Evolutionary conservation across 805 yeast species (phyloP).

Genomic region (Cyberlindnera petersonii): DNA sequence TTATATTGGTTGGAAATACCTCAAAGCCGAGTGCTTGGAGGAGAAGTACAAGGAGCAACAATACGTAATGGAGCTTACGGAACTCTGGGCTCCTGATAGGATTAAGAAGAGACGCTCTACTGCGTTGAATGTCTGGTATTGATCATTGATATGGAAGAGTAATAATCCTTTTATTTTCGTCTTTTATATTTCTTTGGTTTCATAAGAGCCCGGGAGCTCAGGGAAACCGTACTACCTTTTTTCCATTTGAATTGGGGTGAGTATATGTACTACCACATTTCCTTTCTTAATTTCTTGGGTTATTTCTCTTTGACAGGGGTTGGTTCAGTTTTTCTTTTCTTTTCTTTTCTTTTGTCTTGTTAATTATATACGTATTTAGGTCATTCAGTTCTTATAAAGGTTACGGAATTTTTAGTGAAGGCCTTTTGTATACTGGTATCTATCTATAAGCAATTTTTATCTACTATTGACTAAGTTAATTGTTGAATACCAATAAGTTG

Average conservation of each 20-base stretch:
- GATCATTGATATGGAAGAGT: not conserved
- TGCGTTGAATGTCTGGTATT: conserved; percentile 8
- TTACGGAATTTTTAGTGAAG: no score
- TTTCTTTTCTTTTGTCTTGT: not conserved
- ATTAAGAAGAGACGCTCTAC: conserved; percentile 7
- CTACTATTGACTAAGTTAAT: not conserved
- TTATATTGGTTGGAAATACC: conserved; percentile 62
- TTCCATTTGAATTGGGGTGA: not conserved
- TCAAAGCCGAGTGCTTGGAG: conserved; percentile 39
- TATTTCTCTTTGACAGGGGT: no score
- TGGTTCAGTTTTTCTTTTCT: not conserved
- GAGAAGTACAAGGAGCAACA: conserved; percentile 61
- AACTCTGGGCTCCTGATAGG: not conserved
- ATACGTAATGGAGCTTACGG: conserved; percentile 40
- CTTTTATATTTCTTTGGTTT: no score
- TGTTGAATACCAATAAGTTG: not conserved
- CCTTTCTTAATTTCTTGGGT: no score
- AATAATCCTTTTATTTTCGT: no score
- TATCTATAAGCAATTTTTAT: not conserved
- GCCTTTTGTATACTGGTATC: no score
- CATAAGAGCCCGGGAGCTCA: no score
- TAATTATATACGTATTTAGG: not conserved
- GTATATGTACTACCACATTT: no score
- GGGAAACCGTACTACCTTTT: no score
- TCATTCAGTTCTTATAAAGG: no score